Conservation (phyloP, 768 basidiomycete species). For the Auriscalpium microsporum region DNA sequence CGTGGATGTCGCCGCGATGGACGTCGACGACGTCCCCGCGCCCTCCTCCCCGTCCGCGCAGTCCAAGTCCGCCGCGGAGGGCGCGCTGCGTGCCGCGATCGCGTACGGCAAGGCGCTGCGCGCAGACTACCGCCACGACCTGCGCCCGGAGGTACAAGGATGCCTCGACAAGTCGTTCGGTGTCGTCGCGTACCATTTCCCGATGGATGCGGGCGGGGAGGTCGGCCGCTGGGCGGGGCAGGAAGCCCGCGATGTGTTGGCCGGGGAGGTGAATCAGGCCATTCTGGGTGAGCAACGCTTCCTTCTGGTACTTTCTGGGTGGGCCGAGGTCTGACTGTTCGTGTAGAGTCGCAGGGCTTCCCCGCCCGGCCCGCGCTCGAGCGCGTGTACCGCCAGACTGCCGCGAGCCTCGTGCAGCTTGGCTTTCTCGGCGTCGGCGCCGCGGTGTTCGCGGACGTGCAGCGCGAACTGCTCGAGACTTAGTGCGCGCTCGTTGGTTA, state of each 20-base stretch:
- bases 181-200: conserved; percentile 74
- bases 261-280: conserved; percentile 72
- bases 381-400: conserved; percentile 67
- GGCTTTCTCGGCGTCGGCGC: conserved; percentile 63
- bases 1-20: conserved; percentile 31
- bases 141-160: conserved; percentile 51
- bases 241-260: conserved; percentile 54
- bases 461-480: conserved; percentile 57
- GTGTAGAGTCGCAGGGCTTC: conserved; percentile 66
- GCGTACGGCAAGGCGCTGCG: conserved; percentile 67
- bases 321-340: conserved; percentile 2
- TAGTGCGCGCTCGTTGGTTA: background rate
- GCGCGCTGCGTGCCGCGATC: conserved; percentile 57
- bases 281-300: conserved; percentile 57
- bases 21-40: conserved; percentile 42
- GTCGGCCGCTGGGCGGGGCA: conserved; percentile 62
- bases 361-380: conserved; percentile 68
- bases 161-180: conserved; percentile 70
- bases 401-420: conserved; percentile 60
- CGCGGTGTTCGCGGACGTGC: conserved; percentile 77
- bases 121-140: conserved; percentile 56
- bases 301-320: background rate
- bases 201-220: conserved; percentile 54
- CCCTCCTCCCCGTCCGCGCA: background rate
- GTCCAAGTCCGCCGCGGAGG: conserved; percentile 27